A percentile compares a stretch with the other conserved stretches of the same genome.
These are phyloP conservation scores for Chrysoporthe cubensis DNA, from an alignment of 2,329 filamentous ascomycete genomes.

Conservation along the genomic window DNA sequence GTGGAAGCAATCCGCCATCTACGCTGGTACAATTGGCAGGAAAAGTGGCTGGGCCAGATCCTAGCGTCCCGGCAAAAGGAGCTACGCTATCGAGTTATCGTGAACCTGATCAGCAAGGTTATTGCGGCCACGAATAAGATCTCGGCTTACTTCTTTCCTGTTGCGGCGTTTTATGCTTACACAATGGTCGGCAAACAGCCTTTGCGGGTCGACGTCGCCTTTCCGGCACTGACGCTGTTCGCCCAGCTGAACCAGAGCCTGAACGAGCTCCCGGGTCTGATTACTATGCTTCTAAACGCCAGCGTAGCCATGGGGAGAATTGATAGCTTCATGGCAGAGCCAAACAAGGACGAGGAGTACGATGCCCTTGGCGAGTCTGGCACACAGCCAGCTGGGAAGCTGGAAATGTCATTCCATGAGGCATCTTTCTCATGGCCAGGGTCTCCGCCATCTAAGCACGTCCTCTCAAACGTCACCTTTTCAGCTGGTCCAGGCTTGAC, in stretches of 20 bases:
- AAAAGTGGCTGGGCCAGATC: slow-evolving; percentile 71
- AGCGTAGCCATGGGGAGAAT: slow-evolving; percentile 82
- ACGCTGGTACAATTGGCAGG: slow-evolving; percentile 83
- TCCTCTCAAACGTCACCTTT: slow-evolving; percentile 52
- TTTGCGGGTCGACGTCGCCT: slow-evolving; percentile 79
- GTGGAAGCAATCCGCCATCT: slow-evolving; percentile 83
- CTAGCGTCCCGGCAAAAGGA: slow-evolving; percentile 71
- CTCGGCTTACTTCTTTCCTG: slow-evolving; percentile 75
- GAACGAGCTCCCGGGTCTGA: slow-evolving; percentile 73
- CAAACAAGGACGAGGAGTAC: slow-evolving; percentile 66
- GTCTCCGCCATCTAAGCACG: slow-evolving; percentile 48
- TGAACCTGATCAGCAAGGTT: slow-evolving; percentile 62
- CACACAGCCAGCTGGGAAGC: slow-evolving; percentile 31
- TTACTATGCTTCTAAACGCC: slow-evolving; percentile 79
- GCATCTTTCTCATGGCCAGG: slow-evolving; percentile 84
- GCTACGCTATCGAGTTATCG: slow-evolving; percentile 66
- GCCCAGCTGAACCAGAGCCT: slow-evolving; percentile 73
- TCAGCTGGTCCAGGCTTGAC: slow-evolving; percentile 55
- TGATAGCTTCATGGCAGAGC: slow-evolving; percentile 84
- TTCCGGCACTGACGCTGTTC: slow-evolving; percentile 84
- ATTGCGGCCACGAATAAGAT: slow-evolving; percentile 73
- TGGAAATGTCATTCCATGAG: slow-evolving; percentile 58
- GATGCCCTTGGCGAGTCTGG: slow-evolving; percentile 33
- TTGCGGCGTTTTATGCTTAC: slow-evolving; percentile 81
- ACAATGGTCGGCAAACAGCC: slow-evolving; percentile 70